Conservation (phyloP, 1,284 basidiomycete species). For the Trametes sp. region DNA sequence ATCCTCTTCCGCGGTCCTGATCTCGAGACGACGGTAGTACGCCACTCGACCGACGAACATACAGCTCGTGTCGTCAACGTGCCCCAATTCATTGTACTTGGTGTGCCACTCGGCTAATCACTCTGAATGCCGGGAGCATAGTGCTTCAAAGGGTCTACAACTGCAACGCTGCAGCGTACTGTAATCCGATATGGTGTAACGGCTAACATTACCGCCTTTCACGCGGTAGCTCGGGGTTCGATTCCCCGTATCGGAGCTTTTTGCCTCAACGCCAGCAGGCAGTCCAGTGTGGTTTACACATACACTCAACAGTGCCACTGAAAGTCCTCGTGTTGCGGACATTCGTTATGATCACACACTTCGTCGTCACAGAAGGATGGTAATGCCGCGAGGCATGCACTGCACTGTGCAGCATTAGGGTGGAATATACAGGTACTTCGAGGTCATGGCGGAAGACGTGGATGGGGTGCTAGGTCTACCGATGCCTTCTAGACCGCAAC, state of each 20-base stretch:
- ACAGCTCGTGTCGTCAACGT: neutral
- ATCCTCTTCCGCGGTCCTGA: neutral
- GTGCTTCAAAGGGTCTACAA: neutral
- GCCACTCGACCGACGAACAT: neutral
- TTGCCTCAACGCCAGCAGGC: constrained; percentile 17
- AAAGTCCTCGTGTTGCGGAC: neutral
- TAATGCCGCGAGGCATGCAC: constrained; percentile 9
- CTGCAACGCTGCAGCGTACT: too few relatives aligned
- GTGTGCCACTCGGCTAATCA: neutral
- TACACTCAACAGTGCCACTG: neutral
- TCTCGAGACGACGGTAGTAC: neutral
- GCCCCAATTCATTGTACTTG: neutral
- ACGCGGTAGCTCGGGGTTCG: constrained; percentile 82
- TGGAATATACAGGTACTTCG: constrained; percentile 16
- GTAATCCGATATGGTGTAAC: constrained; percentile 72
- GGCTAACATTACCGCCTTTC: constrained; percentile 79
- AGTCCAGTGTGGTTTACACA: neutral
- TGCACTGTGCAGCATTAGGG: constrained; percentile 14
- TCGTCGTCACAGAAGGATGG: neutral
- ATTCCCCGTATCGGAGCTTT: constrained; percentile 69
- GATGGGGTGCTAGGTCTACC: constrained; percentile 21
- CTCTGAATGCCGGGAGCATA: neutral
- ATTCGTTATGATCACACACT: neutral
- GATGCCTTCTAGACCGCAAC: constrained; percentile 66
- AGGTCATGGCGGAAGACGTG: neutral